Conservation (phyloP, 352 stramenopile species). For the Phytophthora chlamydospora region DNA sequence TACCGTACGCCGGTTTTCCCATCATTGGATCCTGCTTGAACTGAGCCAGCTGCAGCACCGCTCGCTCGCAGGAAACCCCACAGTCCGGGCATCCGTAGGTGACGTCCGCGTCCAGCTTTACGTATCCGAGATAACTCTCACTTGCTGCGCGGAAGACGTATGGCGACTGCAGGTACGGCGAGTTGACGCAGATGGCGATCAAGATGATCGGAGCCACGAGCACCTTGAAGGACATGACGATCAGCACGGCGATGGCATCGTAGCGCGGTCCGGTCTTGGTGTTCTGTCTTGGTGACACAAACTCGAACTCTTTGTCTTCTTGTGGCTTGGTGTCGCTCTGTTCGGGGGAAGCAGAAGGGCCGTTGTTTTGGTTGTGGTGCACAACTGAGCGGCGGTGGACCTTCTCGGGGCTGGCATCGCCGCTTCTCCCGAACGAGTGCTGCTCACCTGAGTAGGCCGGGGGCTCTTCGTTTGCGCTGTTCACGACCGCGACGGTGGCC, state of each 20-base stretch:
- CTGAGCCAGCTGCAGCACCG: constrained; percentile 36
- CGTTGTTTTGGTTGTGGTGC: constrained; percentile 15
- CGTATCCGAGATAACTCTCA: constrained; percentile 41
- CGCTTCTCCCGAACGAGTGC: constrained; percentile 30
- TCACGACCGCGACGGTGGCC: constrained; percentile 39
- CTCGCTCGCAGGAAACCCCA: constrained; percentile 29
- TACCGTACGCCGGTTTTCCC: constrained; percentile 38
- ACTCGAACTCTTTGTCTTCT: constrained; percentile 33
- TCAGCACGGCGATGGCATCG: constrained; percentile 37
- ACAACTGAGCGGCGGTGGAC: constrained; percentile 23
- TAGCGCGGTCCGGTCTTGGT: constrained; percentile 25
- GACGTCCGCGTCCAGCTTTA: constrained; percentile 29
- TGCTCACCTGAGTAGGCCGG: constrained; percentile 25
- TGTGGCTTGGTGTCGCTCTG: constrained; percentile 22
- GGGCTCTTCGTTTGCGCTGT: constrained; percentile 29
- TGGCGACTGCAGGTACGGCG: constrained; percentile 38
- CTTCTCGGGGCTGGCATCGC: constrained; percentile 18
- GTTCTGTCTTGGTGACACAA: constrained; percentile 26
- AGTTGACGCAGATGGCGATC: constrained; percentile 40
- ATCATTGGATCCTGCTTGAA: constrained; percentile 39
- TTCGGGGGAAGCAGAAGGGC: neutral
- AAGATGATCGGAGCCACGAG: constrained; percentile 41
- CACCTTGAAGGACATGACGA: constrained; percentile 49
- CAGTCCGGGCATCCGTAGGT: constrained; percentile 35
- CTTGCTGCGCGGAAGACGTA: constrained; percentile 40